Percentiles rank a stretch among this genome's conserved stretches.
Conservation (phyloP, 805 yeast genomes). For the baker's yeast (Saccharomyces cerevisiae) region DNA sequence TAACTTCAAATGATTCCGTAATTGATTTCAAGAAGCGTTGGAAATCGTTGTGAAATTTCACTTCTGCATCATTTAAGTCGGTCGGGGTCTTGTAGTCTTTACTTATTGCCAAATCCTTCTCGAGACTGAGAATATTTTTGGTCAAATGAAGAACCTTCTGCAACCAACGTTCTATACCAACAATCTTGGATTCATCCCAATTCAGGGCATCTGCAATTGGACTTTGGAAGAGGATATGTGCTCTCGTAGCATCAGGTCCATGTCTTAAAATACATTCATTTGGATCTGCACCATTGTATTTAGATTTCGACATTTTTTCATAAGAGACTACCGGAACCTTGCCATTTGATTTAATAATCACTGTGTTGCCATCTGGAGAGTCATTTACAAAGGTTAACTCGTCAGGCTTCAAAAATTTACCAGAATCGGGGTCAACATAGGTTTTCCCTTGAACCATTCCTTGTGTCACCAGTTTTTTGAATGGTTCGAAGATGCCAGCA, state of each 20-base stretch:
- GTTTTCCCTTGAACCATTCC: conserved; percentile 98
- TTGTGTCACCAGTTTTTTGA: conserved; percentile 73
- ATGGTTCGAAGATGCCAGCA: conserved; percentile 63
- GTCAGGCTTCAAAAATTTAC: conserved; percentile 68
- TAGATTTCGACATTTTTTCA: conserved; percentile 96
- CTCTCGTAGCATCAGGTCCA: conserved; percentile 93
- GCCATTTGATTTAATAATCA: conserved; percentile 41
- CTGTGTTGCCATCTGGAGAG: conserved; percentile 32
- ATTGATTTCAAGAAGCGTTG: conserved; percentile 43
- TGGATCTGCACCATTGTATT: conserved; percentile 92
- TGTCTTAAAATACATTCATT: conserved; percentile 58
- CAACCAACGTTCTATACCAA: conserved; percentile 85
- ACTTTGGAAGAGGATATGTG: conserved; percentile 87
- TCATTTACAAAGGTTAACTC: conserved; percentile 45
- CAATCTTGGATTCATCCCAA: conserved; percentile 86
- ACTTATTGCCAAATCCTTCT: conserved; percentile 2
- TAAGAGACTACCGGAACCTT: conserved; percentile 45
- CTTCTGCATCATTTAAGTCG: conserved; percentile 37
- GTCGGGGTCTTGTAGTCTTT: conserved; percentile 9
- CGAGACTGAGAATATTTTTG: conserved; percentile 2
- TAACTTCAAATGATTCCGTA: conserved; percentile 49
- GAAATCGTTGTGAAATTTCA: conserved; percentile 48
- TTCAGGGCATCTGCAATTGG: conserved; percentile 73
- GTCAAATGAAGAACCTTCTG: conserved; percentile 39
- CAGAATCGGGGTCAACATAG: conserved; percentile 58